Base-by-base conservation (phyloP, 2,329 filamentous ascomycete genomes). In the Colletotrichum euphorbiae region DNA sequence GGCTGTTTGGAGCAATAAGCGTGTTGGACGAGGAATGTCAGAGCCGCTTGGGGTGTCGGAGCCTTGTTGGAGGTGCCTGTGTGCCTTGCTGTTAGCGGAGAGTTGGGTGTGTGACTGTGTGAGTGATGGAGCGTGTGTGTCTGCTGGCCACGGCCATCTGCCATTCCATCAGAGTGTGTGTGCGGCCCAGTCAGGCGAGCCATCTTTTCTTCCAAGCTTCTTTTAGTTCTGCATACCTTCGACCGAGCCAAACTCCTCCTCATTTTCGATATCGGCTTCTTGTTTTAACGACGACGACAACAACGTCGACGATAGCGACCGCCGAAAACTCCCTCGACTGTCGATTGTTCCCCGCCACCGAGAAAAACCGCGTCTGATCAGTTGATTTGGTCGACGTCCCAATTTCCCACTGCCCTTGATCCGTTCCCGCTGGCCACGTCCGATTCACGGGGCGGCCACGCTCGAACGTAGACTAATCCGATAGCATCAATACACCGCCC, bases 1-100 rank as follows among this genome's bases (percentile, higher is more conserved):
- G 61, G 62, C 54, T 59, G 15, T 17, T 42, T 52, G 46, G 36
- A 36, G 50, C 21, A 31, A 62, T 67, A 67, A 24, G 55, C 45
- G 63, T 56, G 17, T 17, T 36, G 52, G 43, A 24, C 40, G 28
- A 55, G 67, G 48, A 57, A 51, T 56, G 50, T 51, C 67, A 61
- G 56, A 67, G 63, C 62, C 63, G 63, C 51, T 51, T 59, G 65
- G 36, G 57, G 55, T 28, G 57, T 63, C 52, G 57, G 33, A 59
- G 28, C 28, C 28, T 28, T 28, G n/a, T 11, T 38, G 36, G 11
- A 40, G 33, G 50, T 19, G n/a, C 28, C 24, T 31, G n/a, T 51
- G n/a, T 52, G 36, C 52, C 48, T 43, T 31, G 38, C 43, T 31
- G 38, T 43, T 56, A 43, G 52, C 52, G 36, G 46, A 15, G 13